A percentile compares a stretch with the other conserved stretches of the same genome.
phyloP scores from a whole-genome alignment of 2,329 filamentous ascomycete genomes.

The Talaromyces sp. region DNA sequence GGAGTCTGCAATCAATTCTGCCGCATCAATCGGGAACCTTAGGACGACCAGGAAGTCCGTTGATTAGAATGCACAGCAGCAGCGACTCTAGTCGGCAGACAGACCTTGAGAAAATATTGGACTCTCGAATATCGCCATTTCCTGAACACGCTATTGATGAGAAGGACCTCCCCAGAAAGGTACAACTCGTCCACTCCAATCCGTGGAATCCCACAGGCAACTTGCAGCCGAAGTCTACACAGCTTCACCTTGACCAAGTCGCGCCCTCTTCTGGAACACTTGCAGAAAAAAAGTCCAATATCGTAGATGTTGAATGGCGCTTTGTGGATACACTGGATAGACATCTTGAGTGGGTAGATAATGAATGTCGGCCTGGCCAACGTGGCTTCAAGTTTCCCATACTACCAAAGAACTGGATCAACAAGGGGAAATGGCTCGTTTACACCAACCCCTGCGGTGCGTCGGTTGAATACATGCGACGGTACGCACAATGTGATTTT shows the following conservation, averaged over 20 bases:
- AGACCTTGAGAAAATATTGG: not conserved
- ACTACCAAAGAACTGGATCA: conserved; percentile 44
- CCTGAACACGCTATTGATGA: not conserved
- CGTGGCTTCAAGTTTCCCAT: conserved; percentile 40
- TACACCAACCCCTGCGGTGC: conserved; percentile 39
- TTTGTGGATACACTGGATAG: conserved; percentile 35
- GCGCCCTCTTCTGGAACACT: not conserved
- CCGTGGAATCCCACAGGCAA: not conserved
- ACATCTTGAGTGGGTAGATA: conserved; percentile 37
- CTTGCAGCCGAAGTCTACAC: not conserved
- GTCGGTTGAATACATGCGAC: conserved; percentile 29
- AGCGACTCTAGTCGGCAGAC: not conserved
- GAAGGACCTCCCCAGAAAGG: not conserved
- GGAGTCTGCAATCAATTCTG: conserved; percentile 21
- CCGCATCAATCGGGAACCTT: conserved; percentile 22
- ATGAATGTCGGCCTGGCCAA: conserved; percentile 38
- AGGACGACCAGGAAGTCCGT: conserved; percentile 38
- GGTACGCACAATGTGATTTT: conserved; percentile 23
- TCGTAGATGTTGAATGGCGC: conserved; percentile 37
- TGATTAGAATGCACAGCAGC: conserved; percentile 27
- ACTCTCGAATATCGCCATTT: not conserved
- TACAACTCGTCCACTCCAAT: not conserved
- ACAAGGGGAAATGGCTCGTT: conserved; percentile 39
- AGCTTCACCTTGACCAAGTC: not conserved
- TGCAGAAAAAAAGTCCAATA: not conserved